Conservation (phyloP, 2,329 filamentous ascomycete genomes). For the Blastomyces percursus region DNA sequence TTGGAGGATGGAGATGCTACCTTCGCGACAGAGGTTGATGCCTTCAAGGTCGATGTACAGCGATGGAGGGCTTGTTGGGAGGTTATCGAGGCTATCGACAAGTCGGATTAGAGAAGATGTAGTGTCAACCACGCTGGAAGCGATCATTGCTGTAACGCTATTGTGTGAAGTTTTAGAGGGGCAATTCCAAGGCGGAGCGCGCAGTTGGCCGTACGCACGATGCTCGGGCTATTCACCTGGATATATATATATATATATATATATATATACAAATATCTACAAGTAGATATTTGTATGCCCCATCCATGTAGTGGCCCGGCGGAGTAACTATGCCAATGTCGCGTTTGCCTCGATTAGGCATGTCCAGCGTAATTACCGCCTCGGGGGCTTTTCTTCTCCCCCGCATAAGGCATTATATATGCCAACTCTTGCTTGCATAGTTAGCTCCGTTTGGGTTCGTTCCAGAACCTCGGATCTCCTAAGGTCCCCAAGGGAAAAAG, state of each 20-base stretch:
- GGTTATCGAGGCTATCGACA: slow-evolving; percentile 16
- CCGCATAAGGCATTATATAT: not conserved
- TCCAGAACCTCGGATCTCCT: not conserved
- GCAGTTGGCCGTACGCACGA: not conserved
- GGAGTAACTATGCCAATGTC: too few relatives aligned
- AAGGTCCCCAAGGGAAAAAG: too few relatives aligned
- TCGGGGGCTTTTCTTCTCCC: not conserved
- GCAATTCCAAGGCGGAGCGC: not conserved
- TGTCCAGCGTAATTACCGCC: not conserved
- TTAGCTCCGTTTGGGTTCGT: not conserved
- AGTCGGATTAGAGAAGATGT: slow-evolving; percentile 7
- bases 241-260: not conserved
- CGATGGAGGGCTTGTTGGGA: slow-evolving; percentile 22
- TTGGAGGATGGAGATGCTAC: slow-evolving; percentile 38
- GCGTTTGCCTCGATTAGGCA: not conserved
- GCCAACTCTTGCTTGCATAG: not conserved
- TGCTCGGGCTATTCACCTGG: not conserved
- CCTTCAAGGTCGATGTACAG: slow-evolving; percentile 44
- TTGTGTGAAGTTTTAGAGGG: not conserved
- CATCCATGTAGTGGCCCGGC: not conserved
- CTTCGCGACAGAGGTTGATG: slow-evolving; percentile 33
- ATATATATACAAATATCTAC: not conserved
- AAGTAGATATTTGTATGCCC: not conserved
- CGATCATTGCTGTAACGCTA: not conserved
- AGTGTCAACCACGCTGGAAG: slow-evolving; percentile 4